These are phyloP conservation scores for Chlamydomonas sphaeroides DNA, from an alignment of 139 green algal species.

Conservation along the genomic window DNA sequence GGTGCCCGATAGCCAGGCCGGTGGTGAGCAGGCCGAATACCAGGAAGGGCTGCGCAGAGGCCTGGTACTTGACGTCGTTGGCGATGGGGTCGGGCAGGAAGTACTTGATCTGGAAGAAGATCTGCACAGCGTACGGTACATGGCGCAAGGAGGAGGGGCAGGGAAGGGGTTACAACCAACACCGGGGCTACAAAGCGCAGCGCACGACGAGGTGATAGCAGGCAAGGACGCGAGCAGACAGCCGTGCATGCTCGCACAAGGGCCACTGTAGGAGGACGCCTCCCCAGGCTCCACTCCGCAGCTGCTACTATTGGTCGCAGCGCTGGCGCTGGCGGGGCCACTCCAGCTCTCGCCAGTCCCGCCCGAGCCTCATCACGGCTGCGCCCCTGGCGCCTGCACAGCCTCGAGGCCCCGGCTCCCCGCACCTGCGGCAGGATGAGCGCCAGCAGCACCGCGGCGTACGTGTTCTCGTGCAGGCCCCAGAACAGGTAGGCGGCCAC, in stretches of 20 bases:
- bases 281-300: too few relatives aligned
- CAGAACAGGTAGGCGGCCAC: slow-evolving; percentile 89
- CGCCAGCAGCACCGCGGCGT: slow-evolving; percentile 88
- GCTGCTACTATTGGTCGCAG: too few relatives aligned
- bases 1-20: slow-evolving; percentile 88
- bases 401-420: not conserved
- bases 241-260: too few relatives aligned
- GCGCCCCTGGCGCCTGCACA: not conserved
- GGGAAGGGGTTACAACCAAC: too few relatives aligned
- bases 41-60: slow-evolving; percentile 94
- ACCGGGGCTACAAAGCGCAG: too few relatives aligned
- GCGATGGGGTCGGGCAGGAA: slow-evolving; percentile 97
- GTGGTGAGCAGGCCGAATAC: slow-evolving; percentile 97
- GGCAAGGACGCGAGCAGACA: too few relatives aligned
- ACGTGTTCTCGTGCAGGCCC: slow-evolving; percentile 85
- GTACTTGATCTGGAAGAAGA: slow-evolving; percentile 94
- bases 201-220: too few relatives aligned
- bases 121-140: slow-evolving; percentile 77
- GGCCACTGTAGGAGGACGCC: too few relatives aligned
- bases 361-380: too few relatives aligned
- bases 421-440: slow-evolving; percentile 93
- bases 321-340: too few relatives aligned
- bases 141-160: not conserved
- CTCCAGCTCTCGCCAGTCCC: too few relatives aligned
- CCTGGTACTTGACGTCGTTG: slow-evolving; percentile 97